phyloP scores from a whole-genome alignment of 345 rosid species.

The Syzygium aromaticum region DNA sequence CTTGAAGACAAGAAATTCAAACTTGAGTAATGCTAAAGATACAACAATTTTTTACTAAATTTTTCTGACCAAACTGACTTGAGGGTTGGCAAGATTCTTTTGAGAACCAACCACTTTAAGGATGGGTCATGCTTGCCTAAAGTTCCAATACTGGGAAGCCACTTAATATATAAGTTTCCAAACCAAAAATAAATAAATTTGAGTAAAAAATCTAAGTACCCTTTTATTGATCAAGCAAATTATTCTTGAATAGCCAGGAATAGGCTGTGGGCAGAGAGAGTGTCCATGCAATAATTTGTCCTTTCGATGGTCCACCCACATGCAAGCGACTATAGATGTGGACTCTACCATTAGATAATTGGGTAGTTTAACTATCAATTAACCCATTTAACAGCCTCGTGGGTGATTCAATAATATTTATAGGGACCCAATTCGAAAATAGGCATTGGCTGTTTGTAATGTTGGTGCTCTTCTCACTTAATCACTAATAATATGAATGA shows the following conservation, averaged over 20 bases:
- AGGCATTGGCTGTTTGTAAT: neutral
- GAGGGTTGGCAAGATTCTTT: neutral
- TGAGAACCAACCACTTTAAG: neutral
- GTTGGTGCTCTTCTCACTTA: neutral
- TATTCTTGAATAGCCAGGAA: neutral
- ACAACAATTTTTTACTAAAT: neutral
- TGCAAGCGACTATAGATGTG: neutral
- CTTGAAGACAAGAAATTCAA: neutral
- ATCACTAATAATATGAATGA: neutral
- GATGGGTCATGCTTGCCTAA: neutral
- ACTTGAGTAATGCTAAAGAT: neutral
- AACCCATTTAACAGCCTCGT: neutral
- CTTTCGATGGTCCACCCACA: neutral
- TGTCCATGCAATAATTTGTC: neutral
- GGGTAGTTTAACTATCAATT: neutral
- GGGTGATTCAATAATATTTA: neutral
- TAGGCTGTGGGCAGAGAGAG: neutral
- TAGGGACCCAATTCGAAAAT: neutral
- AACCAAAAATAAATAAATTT: neutral
- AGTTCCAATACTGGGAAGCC: neutral
- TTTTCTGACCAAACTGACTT: neutral
- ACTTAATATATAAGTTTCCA: neutral
- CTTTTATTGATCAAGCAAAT: neutral
- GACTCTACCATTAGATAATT: neutral
- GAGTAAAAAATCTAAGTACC: neutral